Evolutionary conservation across 495 filamentous ascomycete genomes (phyloP).

Genomic region (Trichoderma reesei): DNA sequence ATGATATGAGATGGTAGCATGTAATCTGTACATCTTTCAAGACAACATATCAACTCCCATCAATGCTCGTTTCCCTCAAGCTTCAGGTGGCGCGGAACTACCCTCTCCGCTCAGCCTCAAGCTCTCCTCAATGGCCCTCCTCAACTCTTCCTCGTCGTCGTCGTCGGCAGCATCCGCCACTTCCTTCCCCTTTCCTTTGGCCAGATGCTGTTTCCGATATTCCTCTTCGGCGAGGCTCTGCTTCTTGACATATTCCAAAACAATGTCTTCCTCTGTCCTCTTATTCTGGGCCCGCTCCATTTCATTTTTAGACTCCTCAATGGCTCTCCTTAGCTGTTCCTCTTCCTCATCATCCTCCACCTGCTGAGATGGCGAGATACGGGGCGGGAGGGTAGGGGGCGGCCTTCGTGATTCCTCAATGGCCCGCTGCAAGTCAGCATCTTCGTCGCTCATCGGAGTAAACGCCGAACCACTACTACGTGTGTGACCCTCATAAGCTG

Average conservation of each 20-base stretch:
- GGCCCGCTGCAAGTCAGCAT: conserved; percentile 25
- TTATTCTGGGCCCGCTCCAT: conserved; percentile 25
- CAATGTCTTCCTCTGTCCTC: conserved; percentile 58
- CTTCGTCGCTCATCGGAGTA: conserved; percentile 10
- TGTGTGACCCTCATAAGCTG: background rate
- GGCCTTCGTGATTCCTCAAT: conserved; percentile 17
- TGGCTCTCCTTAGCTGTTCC: conserved; percentile 36
- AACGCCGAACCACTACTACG: background rate
- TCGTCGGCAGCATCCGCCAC: conserved; percentile 15
- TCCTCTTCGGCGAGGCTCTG: conserved; percentile 63
- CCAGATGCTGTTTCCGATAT: conserved; percentile 24
- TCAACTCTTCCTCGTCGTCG: conserved; percentile 36
- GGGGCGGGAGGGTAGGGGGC: conserved; percentile 12
- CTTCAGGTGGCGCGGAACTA: background rate
- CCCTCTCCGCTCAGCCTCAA: conserved; percentile 22
- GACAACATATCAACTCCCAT: background rate
- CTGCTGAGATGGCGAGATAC: background rate
- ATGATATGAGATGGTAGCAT: too few species aligned
- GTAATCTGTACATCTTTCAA: background rate
- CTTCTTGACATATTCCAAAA: conserved; percentile 68
- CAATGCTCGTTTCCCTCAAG: too few species aligned
- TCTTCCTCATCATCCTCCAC: conserved; percentile 26
- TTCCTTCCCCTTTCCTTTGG: conserved; percentile 15
- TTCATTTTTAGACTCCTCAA: conserved; percentile 33
- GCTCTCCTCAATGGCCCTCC: conserved; percentile 38